Conservation (phyloP, 2,329 filamentous ascomycete species). For the Shiraia bambusicola region DNA sequence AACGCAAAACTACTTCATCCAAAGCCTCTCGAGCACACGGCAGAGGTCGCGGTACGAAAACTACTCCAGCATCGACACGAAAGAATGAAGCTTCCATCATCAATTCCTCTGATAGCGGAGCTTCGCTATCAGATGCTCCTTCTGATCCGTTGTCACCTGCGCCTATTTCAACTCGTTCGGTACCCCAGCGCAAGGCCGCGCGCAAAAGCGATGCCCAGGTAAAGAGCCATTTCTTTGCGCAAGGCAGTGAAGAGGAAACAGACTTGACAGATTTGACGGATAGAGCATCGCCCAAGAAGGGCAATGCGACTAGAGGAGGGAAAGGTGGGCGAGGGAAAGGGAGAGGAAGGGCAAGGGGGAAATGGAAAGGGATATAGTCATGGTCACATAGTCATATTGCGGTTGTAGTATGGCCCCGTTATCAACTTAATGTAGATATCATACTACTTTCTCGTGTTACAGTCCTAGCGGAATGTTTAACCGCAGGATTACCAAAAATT, state of each 20-base stretch:
- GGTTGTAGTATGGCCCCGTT: too few species aligned
- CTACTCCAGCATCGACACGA: constrained; percentile 4
- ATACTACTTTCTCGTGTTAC: too few species aligned
- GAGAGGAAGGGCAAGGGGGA: constrained; percentile 11
- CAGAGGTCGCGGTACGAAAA: constrained; percentile 8
- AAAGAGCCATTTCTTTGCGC: constrained; percentile 39
- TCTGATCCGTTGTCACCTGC: constrained; percentile 8
- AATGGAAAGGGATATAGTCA: constrained; percentile 9
- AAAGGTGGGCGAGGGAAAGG: constrained; percentile 9
- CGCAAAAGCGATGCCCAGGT: constrained; percentile 32
- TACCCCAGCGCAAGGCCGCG: constrained; percentile 29
- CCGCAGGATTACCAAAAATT: too few species aligned
- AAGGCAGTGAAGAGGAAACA: constrained; percentile 36
- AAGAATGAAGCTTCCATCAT: constrained; percentile 10
- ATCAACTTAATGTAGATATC: too few species aligned
- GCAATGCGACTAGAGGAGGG: constrained; percentile 2
- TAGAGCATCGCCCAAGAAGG: constrained; percentile 23
- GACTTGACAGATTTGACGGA: constrained; percentile 32
- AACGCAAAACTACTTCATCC: constrained; percentile 12
- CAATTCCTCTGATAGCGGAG: constrained; percentile 12
- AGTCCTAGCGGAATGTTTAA: too few species aligned
- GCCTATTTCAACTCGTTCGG: constrained; percentile 12
- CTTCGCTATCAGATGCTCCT: constrained; percentile 10
- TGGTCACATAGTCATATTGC: too few species aligned
- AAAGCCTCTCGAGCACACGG: neutral